A percentile compares a stretch with the other conserved stretches of the same genome.
Conservation (phyloP, 495 filamentous ascomycete genomes). For the Cetradonia linearis region DNA sequence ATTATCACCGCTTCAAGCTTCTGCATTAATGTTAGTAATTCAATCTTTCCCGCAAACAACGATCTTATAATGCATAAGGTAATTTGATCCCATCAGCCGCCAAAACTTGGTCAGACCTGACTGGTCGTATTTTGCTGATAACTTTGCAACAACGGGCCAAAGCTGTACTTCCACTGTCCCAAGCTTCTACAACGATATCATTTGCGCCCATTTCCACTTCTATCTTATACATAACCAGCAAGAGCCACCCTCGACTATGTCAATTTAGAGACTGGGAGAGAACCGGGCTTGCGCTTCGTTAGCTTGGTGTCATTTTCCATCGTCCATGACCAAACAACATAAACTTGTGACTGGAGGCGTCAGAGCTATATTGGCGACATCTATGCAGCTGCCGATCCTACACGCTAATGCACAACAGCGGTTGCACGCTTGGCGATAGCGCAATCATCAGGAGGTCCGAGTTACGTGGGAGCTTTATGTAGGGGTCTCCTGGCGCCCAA, state of each 20-base stretch:
- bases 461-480: too few relatives aligned
- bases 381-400: too few relatives aligned
- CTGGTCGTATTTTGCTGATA: not conserved
- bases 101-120: not conserved
- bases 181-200: not conserved
- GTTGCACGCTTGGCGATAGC: too few relatives aligned
- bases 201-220: not conserved
- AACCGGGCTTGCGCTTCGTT: not conserved
- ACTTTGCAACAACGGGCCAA: not conserved
- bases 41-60: not conserved
- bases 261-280: not conserved
- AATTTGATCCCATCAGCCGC: not conserved
- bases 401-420: too few relatives aligned
- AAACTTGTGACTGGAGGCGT: too few relatives aligned
- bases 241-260: not conserved
- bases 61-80: not conserved
- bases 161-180: not conserved
- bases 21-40: not conserved
- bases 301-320: not conserved
- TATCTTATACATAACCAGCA: not conserved
- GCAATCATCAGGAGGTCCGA: too few relatives aligned
- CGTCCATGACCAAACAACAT: not conserved
- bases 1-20: not conserved
- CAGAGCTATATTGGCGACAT: too few relatives aligned
- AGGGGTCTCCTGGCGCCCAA: too few relatives aligned